These are phyloP conservation scores for Bertia moriformis DNA, from an alignment of 2,329 filamentous ascomycete species.

Conservation along the genomic window DNA sequence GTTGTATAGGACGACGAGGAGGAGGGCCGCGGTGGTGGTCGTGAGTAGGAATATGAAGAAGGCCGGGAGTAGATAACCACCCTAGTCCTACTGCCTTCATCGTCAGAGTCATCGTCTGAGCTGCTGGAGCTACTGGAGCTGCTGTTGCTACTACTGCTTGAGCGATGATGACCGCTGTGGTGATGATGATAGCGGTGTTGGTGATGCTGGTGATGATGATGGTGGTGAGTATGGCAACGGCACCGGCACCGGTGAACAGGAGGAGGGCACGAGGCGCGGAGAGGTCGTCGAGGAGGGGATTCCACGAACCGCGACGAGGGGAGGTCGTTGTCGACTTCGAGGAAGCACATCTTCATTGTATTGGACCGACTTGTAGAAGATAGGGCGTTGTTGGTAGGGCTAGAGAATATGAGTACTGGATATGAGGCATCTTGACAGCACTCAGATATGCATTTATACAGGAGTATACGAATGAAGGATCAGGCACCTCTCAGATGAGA, in stretches of 20 bases:
- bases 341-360: neutral
- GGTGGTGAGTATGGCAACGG: neutral
- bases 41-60: neutral
- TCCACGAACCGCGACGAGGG: neutral
- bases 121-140: neutral
- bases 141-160: neutral
- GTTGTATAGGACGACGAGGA: neutral
- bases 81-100: too few species aligned
- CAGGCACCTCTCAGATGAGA: too few species aligned
- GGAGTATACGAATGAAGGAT: too few species aligned
- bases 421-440: too few species aligned
- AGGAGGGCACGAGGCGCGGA: neutral
- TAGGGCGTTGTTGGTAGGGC: too few species aligned
- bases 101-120: too few species aligned
- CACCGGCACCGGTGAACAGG: neutral
- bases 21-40: neutral
- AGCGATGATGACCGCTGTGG: too few species aligned
- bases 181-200: neutral
- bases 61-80: neutral
- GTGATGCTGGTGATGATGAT: neutral
- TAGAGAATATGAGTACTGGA: too few species aligned
- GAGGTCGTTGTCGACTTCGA: neutral
- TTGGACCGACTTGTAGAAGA: too few species aligned
- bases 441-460: too few species aligned
- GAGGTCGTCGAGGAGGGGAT: neutral